Conservation (phyloP, 2,329 filamentous ascomycete species). For the Pseudogymnoascus sp. region DNA sequence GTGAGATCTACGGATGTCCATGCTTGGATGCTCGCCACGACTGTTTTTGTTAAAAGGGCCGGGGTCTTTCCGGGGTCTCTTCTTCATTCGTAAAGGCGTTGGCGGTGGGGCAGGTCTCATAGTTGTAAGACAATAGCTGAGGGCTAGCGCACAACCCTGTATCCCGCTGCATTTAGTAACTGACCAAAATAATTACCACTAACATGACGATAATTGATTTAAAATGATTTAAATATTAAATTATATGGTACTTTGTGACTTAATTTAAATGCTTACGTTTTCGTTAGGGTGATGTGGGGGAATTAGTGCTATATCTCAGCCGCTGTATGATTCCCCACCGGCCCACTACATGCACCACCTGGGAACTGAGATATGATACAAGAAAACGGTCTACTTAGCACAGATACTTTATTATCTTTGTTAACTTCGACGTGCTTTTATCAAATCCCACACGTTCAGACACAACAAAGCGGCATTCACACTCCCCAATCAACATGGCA, state of each 20-base stretch:
- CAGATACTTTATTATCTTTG: neutral
- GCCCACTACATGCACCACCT: neutral
- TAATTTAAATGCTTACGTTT: neutral
- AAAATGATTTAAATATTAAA: neutral
- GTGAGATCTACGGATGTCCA: neutral
- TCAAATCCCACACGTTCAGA: neutral
- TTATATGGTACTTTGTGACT: neutral
- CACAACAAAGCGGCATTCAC: neutral
- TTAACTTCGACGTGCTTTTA: neutral
- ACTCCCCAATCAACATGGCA: conserved; percentile 10
- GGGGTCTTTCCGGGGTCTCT: neutral
- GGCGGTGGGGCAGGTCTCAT: neutral
- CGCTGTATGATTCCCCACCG: neutral
- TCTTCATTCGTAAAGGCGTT: neutral
- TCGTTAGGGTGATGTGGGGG: neutral
- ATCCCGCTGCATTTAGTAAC: neutral
- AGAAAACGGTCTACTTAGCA: conserved; percentile 1
- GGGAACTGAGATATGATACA: neutral
- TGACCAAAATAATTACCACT: neutral
- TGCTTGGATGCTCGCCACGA: neutral
- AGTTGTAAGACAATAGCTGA: neutral
- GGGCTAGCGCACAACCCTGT: neutral
- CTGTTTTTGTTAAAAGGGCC: neutral
- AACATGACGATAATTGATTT: neutral
- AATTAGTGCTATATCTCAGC: neutral